Evolutionary conservation across 768 basidiomycete genomes (phyloP).

Genomic region (Tricholoma bakamatsutake): DNA sequence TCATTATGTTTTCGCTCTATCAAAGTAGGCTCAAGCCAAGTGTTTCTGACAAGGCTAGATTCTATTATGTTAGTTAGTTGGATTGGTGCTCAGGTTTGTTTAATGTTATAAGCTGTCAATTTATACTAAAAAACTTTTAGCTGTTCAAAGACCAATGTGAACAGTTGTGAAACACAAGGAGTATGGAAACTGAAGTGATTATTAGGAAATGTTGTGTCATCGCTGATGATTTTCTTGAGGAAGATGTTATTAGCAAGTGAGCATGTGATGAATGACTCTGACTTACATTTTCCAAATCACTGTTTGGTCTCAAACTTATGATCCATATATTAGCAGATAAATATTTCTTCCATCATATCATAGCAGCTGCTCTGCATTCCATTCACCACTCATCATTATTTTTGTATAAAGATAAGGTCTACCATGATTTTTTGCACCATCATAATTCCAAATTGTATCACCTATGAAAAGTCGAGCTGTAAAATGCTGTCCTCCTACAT

Average conservation of each 20-base stretch:
- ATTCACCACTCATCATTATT: background rate
- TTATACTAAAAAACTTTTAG: background rate
- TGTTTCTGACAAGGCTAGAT: background rate
- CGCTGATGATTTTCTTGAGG: background rate
- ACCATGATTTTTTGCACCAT: background rate
- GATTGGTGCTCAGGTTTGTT: background rate
- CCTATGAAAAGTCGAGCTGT: background rate
- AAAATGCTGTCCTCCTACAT: background rate
- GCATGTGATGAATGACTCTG: too few species aligned
- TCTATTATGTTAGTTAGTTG: background rate
- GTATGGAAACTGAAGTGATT: background rate
- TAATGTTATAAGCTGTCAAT: background rate
- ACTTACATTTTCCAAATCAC: too few species aligned
- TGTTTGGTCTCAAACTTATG: background rate
- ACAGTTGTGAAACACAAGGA: background rate
- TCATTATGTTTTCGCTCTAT: background rate
- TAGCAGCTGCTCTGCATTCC: background rate
- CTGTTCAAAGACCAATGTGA: background rate
- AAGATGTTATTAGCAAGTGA: background rate
- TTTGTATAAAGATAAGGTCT: background rate
- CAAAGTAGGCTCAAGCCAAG: background rate
- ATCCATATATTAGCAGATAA: background rate
- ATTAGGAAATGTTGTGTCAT: background rate
- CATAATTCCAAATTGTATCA: background rate
- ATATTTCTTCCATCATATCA: background rate